Percentiles rank a stretch among this genome's conserved stretches.
phyloP scores from a whole-genome alignment of 2,329 filamentous ascomycete genomes.

The Botrytis sinoallii region DNA sequence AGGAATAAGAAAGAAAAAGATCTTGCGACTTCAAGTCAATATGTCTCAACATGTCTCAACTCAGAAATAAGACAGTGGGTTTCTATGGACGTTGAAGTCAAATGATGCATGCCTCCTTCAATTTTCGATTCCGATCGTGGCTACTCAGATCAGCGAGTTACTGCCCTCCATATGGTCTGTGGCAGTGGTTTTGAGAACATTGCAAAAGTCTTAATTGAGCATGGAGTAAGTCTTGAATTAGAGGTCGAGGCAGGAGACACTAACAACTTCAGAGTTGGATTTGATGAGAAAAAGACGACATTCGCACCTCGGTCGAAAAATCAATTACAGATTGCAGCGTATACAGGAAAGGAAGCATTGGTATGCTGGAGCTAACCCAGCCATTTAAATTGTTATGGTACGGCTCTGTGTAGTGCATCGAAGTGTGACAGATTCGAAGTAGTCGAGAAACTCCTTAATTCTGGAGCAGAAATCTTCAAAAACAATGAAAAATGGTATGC shows the following conservation, averaged over 20 bases:
- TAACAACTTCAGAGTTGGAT: background rate
- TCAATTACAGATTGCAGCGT: background rate
- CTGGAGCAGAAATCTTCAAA: background rate
- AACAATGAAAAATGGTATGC: background rate
- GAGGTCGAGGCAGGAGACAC: background rate
- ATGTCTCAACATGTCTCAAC: too few species aligned
- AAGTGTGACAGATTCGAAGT: background rate
- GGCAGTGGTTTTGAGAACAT: background rate
- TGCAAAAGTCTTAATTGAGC: background rate
- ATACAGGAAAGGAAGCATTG: background rate
- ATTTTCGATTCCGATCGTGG: too few species aligned
- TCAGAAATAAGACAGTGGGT: too few species aligned
- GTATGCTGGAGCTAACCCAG: background rate
- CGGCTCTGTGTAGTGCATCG: background rate
- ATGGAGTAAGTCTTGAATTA: background rate
- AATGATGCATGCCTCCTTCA: too few species aligned
- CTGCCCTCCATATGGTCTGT: background rate
- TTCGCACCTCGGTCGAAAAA: background rate
- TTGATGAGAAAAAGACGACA: background rate
- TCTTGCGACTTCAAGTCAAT: too few species aligned
- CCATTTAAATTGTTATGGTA: background rate
- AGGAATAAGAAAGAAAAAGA: too few species aligned
- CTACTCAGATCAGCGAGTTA: too few species aligned
- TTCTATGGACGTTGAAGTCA: too few species aligned
- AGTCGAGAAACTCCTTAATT: background rate